Evolutionary conservation across 164 flowering plant genomes (phyloP).

Genomic region (Liriodendron chinense): DNA sequence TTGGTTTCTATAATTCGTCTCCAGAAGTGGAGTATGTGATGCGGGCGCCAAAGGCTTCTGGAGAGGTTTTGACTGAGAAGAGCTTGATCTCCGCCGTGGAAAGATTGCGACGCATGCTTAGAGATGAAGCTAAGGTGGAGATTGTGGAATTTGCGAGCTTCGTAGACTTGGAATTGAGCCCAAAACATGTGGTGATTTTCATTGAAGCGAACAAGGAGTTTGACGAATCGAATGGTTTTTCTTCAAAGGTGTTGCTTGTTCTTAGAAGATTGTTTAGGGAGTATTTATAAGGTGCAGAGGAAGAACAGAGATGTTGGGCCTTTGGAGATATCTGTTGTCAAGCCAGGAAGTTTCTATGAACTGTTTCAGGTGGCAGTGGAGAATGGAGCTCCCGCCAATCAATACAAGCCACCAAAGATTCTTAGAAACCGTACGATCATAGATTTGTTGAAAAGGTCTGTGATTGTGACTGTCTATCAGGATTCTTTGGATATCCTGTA

Average conservation of each 20-base stretch:
- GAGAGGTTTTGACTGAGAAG: conserved; percentile 40
- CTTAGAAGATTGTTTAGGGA: conserved; percentile 36
- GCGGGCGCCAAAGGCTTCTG: conserved; percentile 36
- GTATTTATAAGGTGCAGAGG: conserved; percentile 29
- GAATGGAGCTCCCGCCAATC: conserved; percentile 43
- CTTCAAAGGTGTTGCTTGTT: conserved; percentile 25
- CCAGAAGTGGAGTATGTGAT: conserved; percentile 45
- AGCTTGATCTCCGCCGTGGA: conserved; percentile 37
- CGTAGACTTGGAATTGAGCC: conserved; percentile 23
- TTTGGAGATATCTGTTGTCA: conserved; percentile 29
- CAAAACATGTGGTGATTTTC: conserved; percentile 32
- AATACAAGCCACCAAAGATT: conserved; percentile 45
- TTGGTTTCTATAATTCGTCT: conserved; percentile 42
- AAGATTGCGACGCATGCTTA: conserved; percentile 18
- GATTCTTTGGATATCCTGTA: background rate
- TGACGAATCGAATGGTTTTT: conserved; percentile 10
- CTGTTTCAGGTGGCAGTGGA: conserved; percentile 22
- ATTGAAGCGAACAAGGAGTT: conserved; percentile 28
- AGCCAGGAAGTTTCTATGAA: conserved; percentile 34
- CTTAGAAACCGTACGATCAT: conserved; percentile 29
- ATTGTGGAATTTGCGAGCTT: conserved; percentile 33
- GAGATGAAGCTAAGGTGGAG: conserved; percentile 16
- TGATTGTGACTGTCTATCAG: background rate
- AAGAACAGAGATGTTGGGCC: conserved; percentile 30
- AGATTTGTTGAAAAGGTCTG: conserved; percentile 23